phyloP scores from a whole-genome alignment of 2,329 filamentous ascomycete species.

The Grosmannia penicillata region DNA sequence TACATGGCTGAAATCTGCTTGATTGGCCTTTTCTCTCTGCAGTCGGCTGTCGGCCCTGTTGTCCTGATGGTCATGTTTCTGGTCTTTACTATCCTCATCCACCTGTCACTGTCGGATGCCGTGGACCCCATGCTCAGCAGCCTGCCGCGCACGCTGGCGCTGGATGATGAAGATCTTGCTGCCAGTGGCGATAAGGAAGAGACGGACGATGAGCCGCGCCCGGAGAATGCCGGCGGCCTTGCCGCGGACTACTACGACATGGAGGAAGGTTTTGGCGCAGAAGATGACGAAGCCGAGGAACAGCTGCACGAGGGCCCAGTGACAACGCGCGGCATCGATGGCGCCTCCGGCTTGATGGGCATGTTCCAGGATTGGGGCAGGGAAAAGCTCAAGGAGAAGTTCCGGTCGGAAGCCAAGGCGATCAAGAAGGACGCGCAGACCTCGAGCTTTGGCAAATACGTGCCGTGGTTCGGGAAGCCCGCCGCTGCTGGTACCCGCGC shows the following conservation, averaged over 20 bases:
- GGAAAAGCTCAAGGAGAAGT: slow-evolving; percentile 8
- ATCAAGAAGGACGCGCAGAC: slow-evolving; percentile 16
- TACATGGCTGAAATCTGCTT: slow-evolving; percentile 71
- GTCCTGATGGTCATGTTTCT: slow-evolving; percentile 63
- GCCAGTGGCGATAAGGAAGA: slow-evolving; percentile 2
- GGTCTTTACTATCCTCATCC: slow-evolving; percentile 62
- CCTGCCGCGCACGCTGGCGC: slow-evolving; percentile 51
- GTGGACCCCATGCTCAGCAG: slow-evolving; percentile 58
- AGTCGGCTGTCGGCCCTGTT: slow-evolving; percentile 51
- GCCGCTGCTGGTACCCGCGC: neutral
- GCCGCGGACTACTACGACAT: slow-evolving; percentile 18
- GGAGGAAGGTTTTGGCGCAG: slow-evolving; percentile 14
- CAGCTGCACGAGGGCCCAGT: slow-evolving; percentile 10
- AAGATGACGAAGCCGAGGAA: slow-evolving; percentile 24
- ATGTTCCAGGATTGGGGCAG: slow-evolving; percentile 13
- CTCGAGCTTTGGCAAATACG: slow-evolving; percentile 9
- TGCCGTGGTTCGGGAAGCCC: slow-evolving; percentile 4
- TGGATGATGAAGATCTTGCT: slow-evolving; percentile 15
- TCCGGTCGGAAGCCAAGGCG: slow-evolving; percentile 9
- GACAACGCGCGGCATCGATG: slow-evolving; percentile 13
- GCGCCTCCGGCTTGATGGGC: slow-evolving; percentile 13
- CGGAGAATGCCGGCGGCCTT: slow-evolving; percentile 9
- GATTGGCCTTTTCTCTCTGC: slow-evolving; percentile 66
- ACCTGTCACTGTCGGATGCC: slow-evolving; percentile 54
- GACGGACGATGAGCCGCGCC: neutral